These are phyloP conservation scores for Ampelocalamus luodianensis DNA, from an alignment of 176 grass and related monocot genomes.

Conservation along the genomic window DNA sequence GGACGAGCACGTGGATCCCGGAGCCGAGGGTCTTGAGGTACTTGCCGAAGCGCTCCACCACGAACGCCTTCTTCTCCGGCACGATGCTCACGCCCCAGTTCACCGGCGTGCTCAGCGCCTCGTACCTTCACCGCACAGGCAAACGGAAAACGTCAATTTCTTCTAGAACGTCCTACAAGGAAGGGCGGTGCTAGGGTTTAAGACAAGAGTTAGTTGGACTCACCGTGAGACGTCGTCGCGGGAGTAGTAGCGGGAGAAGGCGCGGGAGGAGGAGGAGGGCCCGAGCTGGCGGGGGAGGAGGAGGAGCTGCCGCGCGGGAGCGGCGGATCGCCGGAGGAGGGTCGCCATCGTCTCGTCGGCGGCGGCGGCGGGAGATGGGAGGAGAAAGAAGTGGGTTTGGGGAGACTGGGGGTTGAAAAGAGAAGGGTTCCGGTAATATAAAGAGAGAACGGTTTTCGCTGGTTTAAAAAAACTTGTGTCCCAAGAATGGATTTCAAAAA, in stretches of 20 bases:
- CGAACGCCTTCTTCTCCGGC: constrained; percentile 90
- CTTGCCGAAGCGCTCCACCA: constrained; percentile 86
- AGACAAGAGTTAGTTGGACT: not conserved
- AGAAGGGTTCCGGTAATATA: no score
- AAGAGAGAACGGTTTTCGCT: not conserved
- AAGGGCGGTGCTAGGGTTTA: not conserved
- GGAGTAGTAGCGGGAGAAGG: constrained; percentile 39
- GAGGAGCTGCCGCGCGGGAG: constrained; percentile 14
- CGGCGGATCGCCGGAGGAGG: constrained; percentile 44
- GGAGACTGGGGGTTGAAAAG: not conserved
- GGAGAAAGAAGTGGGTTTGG: not conserved
- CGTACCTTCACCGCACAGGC: constrained; percentile 42
- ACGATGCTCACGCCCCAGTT: constrained; percentile 98
- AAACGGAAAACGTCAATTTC: not conserved
- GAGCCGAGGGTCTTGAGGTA: constrained; percentile 81
- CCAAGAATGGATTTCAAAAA: not conserved
- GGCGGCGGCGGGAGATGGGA: not conserved
- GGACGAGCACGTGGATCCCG: constrained; percentile 82
- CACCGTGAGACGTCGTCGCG: constrained; percentile 60
- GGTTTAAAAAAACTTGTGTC: not conserved
- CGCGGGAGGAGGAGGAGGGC: not conserved
- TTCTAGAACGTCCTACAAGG: not conserved
- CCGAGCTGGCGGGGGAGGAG: constrained; percentile 29
- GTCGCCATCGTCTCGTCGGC: constrained; percentile 33
- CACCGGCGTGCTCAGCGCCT: constrained; percentile 53